Conservation (phyloP, 2,329 filamentous ascomycete species). For the Ophiocordyceps camponoti-leonardi region DNA sequence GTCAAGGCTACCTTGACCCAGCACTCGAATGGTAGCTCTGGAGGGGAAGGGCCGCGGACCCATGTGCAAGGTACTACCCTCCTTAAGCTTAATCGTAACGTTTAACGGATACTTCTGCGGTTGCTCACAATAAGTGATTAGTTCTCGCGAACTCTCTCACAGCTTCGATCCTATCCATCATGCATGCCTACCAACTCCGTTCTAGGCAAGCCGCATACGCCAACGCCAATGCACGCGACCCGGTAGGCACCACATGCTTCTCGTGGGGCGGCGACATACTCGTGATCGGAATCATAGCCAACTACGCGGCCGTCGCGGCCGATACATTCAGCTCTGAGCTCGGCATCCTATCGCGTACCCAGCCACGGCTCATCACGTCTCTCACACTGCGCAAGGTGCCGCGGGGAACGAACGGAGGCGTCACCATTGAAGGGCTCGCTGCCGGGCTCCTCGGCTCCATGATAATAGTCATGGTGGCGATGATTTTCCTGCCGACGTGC, state of each 20-base stretch:
- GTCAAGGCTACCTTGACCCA: conserved; percentile 71
- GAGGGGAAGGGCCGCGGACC: conserved; percentile 68
- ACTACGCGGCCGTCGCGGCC: conserved; percentile 82
- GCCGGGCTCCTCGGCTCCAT: conserved; percentile 62
- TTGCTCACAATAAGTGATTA: conserved; percentile 7
- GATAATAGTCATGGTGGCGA: conserved; percentile 47
- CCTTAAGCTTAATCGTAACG: not conserved
- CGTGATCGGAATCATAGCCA: conserved; percentile 50
- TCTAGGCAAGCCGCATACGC: conserved; percentile 24
- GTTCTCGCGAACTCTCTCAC: conserved; percentile 76
- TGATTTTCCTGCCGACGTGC: conserved; percentile 55
- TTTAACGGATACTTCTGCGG: not conserved
- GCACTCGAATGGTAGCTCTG: conserved; percentile 52
- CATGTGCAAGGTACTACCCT: conserved; percentile 66
- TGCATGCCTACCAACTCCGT: conserved; percentile 43
- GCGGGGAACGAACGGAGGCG: conserved; percentile 83
- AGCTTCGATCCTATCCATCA: conserved; percentile 46
- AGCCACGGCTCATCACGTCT: conserved; percentile 76
- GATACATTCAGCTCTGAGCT: conserved; percentile 94
- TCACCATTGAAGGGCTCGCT: conserved; percentile 55
- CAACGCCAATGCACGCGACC: conserved; percentile 12
- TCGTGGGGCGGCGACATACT: conserved; percentile 45
- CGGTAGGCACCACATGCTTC: conserved; percentile 32
- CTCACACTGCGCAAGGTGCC: conserved; percentile 61
- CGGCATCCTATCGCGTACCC: conserved; percentile 63